Conservation (phyloP, 2,329 filamentous ascomycete genomes). For the Fusarium nematophilum region DNA sequence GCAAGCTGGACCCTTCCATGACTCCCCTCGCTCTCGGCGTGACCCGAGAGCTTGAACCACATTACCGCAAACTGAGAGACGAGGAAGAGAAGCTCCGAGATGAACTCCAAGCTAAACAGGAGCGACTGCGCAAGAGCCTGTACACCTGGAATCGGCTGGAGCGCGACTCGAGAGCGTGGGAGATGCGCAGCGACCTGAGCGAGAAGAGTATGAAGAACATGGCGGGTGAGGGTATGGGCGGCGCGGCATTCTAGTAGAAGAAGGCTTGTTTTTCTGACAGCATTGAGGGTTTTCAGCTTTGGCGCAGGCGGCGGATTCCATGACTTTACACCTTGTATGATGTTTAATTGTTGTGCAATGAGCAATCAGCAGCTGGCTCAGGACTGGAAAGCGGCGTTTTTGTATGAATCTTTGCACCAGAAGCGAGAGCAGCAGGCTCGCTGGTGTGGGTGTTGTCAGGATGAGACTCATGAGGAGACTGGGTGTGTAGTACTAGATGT, state of each 20-base stretch:
- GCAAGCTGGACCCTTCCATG: constrained; percentile 63
- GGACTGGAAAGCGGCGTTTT: constrained; percentile 12
- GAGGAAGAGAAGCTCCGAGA: constrained; percentile 68
- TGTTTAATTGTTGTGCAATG: constrained; percentile 5
- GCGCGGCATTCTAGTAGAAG: constrained; percentile 61
- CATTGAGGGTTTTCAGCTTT: constrained; percentile 1
- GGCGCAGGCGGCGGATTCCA: constrained; percentile 18
- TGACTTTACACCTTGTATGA: constrained; percentile 13
- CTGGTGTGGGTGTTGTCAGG: background rate
- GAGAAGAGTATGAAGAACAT: constrained; percentile 68
- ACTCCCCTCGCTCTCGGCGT: constrained; percentile 59
- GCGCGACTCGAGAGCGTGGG: constrained; percentile 64
- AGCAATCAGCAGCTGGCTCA: constrained; percentile 1
- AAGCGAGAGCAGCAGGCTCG: constrained; percentile 9
- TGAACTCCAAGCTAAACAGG: constrained; percentile 64
- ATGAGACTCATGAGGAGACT: constrained; percentile 8
- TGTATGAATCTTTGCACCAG: constrained; percentile 11
- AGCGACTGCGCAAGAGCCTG: constrained; percentile 64
- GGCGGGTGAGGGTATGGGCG: constrained; percentile 66
- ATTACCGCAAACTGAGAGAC: constrained; percentile 64
- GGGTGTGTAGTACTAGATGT: background rate
- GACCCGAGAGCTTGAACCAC: constrained; percentile 64
- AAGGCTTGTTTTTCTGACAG: background rate
- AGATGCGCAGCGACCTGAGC: constrained; percentile 66
- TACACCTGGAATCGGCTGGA: constrained; percentile 65